phyloP scores from a whole-genome alignment of 2,329 filamentous ascomycete species.

The Colletotrichum musae region DNA sequence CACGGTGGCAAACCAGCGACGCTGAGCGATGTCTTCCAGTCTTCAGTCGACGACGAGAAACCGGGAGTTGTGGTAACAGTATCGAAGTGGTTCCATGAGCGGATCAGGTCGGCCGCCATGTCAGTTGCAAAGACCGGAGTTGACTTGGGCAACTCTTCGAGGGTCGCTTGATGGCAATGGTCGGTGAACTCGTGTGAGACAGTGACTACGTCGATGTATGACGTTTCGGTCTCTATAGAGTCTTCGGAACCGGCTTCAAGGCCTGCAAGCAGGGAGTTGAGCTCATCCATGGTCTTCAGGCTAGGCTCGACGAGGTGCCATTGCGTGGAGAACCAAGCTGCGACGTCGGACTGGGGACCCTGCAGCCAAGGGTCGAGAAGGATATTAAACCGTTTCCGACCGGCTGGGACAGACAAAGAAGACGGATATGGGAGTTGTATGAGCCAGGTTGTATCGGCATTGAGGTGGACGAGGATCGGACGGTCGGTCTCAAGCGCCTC shows the following conservation, averaged over 20 bases:
- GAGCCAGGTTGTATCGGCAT: slow-evolving; percentile 78
- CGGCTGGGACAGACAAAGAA: slow-evolving; percentile 55
- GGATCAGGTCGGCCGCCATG: slow-evolving; percentile 70
- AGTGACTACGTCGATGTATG: slow-evolving; percentile 70
- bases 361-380: slow-evolving; percentile 77
- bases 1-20: slow-evolving; percentile 64
- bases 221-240: slow-evolving; percentile 43
- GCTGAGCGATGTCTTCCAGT: slow-evolving; percentile 46
- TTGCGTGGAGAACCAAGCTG: slow-evolving; percentile 76
- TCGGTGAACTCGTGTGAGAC: slow-evolving; percentile 79
- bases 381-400: slow-evolving; percentile 72
- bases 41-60: slow-evolving; percentile 52
- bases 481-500: slow-evolving; percentile 38
- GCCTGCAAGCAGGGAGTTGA: slow-evolving; percentile 65
- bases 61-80: slow-evolving; percentile 64
- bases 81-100: slow-evolving; percentile 72
- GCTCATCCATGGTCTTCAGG: slow-evolving; percentile 67
- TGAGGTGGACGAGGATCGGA: slow-evolving; percentile 73
- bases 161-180: slow-evolving; percentile 75
- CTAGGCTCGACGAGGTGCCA: slow-evolving; percentile 71
- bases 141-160: slow-evolving; percentile 65
- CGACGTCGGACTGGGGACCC: slow-evolving; percentile 74
- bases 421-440: slow-evolving; percentile 73
- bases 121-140: slow-evolving; percentile 73
- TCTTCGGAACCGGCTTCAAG: slow-evolving; percentile 56